Evolutionary conservation across 805 yeast species (phyloP).

Genomic region (Ascoidea tarda): DNA sequence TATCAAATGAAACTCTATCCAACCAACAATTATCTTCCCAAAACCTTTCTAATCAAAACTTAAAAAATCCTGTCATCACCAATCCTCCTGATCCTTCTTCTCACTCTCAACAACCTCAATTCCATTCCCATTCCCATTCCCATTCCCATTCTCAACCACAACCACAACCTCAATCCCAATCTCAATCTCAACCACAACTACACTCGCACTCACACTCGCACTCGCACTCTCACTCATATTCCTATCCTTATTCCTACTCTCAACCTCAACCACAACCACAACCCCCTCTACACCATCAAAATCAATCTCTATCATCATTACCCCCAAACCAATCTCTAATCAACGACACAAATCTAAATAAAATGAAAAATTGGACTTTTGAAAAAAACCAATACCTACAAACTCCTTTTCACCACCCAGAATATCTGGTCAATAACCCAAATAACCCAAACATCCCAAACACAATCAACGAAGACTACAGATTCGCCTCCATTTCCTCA

Average conservation of each 20-base stretch:
- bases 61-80: too few species aligned
- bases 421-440: background rate
- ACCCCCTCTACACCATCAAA: background rate
- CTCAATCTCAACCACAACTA: background rate
- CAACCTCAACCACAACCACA: background rate
- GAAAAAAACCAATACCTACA: background rate
- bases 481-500: too few species aligned
- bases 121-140: background rate
- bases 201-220: background rate
- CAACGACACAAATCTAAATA: background rate
- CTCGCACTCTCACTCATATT: background rate
- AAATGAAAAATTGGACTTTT: background rate
- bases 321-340: background rate
- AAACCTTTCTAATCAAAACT: too few species aligned
- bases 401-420: background rate
- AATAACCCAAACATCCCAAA: background rate
- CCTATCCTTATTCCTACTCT: background rate
- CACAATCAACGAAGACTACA: background rate
- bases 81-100: too few species aligned
- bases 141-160: background rate
- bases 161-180: background rate
- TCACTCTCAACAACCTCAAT: background rate
- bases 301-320: background rate
- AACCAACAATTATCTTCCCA: too few species aligned
- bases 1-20: conserved; percentile 1